These are phyloP conservation scores for Ottelia alismoides DNA, from an alignment of 106 monocot genomes.

Conservation along the genomic window DNA sequence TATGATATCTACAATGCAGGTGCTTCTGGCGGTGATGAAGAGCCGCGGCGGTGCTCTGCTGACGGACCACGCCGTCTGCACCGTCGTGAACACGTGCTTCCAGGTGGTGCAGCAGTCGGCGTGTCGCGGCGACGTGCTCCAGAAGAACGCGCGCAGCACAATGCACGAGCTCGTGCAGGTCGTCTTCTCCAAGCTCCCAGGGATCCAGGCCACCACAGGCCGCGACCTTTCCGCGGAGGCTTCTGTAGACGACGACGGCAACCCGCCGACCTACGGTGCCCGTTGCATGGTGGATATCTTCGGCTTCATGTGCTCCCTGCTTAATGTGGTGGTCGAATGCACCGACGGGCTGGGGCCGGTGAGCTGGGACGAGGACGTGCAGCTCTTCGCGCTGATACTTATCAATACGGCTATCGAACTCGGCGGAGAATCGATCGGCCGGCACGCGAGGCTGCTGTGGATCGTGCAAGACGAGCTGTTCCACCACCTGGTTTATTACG, in stretches of 20 bases:
- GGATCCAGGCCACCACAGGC: slow-evolving; percentile 18
- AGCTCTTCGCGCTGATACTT: slow-evolving; percentile 57
- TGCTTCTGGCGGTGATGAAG: slow-evolving; percentile 19
- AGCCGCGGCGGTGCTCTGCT: slow-evolving; percentile 34
- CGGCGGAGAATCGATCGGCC: slow-evolving; percentile 52
- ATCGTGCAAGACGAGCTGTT: slow-evolving; percentile 77
- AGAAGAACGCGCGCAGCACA: slow-evolving; percentile 42
- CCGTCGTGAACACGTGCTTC: slow-evolving; percentile 75
- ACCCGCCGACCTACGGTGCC: slow-evolving; percentile 28
- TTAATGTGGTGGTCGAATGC: slow-evolving; percentile 34
- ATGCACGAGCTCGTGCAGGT: slow-evolving; percentile 79
- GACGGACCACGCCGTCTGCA: slow-evolving; percentile 75
- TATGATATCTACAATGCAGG: too few species aligned
- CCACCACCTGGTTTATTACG: slow-evolving; percentile 65
- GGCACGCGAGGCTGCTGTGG: slow-evolving; percentile 44
- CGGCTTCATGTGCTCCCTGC: slow-evolving; percentile 62
- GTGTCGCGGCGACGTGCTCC: slow-evolving; percentile 50
- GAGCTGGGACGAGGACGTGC: slow-evolving; percentile 65
- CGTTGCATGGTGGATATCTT: slow-evolving; percentile 80
- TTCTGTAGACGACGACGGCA: slow-evolving; percentile 10
- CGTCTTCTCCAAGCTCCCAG: slow-evolving; percentile 49
- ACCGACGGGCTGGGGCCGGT: slow-evolving; percentile 19
- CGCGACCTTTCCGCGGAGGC: not conserved
- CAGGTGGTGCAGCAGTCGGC: slow-evolving; percentile 67
- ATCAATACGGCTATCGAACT: slow-evolving; percentile 72